These are phyloP conservation scores for Cercospora beticola DNA, from an alignment of 2,329 filamentous ascomycete species.

Conservation along the genomic window DNA sequence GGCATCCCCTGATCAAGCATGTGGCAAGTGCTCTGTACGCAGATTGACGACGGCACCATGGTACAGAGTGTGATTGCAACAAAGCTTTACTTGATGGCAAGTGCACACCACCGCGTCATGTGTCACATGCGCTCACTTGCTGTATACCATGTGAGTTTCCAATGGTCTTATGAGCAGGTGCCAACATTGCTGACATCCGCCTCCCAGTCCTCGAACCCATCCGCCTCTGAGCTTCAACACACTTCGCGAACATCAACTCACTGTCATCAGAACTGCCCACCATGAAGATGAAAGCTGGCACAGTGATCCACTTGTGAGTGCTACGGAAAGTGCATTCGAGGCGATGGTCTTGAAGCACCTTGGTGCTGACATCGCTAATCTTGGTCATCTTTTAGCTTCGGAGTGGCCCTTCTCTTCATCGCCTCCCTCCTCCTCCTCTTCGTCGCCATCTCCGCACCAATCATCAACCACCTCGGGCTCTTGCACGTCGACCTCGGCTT, in stretches of 20 bases:
- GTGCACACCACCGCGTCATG: conserved; percentile 9
- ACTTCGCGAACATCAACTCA: background rate
- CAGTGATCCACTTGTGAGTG: conserved; percentile 7
- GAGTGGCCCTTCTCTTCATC: conserved; percentile 40
- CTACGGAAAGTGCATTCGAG: background rate
- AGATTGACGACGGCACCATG: background rate
- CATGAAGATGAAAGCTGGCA: conserved; percentile 6
- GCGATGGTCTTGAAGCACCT: background rate
- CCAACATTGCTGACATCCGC: background rate
- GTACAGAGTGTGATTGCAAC: conserved; percentile 6
- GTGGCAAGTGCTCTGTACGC: background rate
- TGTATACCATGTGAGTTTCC: conserved; percentile 1
- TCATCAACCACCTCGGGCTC: conserved; percentile 56
- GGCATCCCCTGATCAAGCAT: background rate
- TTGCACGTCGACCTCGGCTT: conserved; percentile 54
- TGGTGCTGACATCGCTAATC: too few relatives aligned
- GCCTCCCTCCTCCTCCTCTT: conserved; percentile 59
- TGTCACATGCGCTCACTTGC: conserved; percentile 2
- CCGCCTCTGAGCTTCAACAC: background rate
- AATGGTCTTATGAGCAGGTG: background rate
- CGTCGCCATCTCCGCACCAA: conserved; percentile 59
- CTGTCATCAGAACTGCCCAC: background rate
- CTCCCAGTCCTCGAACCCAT: background rate
- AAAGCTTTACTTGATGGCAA: conserved; percentile 6
- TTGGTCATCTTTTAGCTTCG: conserved; percentile 2